Evolutionary conservation across 768 basidiomycete species (phyloP), one percentile per base, ranked within the genome.

Genomic region (Lentinula aciculospora): DNA sequence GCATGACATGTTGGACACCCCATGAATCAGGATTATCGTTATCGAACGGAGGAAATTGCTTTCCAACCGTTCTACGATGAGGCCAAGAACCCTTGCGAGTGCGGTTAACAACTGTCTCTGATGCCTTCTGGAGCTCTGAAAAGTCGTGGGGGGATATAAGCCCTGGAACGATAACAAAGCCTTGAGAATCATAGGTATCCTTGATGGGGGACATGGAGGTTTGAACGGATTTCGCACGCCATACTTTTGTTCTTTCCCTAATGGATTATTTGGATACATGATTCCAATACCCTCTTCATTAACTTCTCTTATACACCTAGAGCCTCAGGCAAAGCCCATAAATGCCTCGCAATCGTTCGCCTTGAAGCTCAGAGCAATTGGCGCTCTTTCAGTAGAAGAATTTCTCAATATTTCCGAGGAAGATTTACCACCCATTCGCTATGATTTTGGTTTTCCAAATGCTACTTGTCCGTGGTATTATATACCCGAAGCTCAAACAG

Each of bases 1-100:
- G 89, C 90, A 92, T 91, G 45, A 88, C 68, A 60, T 91, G 88
- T 62, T 91, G 89, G 1, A 90, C 82, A 1, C 89, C 90, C 89
- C 89, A 91, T 0, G 85, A 81, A 68, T 92, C 89, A 1, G 82
- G 79, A 53, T 81, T 69, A 15, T 72, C 73, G 31, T 78, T 69
- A 53, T 78, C 83, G 62, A 77, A 91, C 0, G 89, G 89, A 3
- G 89, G 88, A 60, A 91, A 92, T 67, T 89, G 87, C 60, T 84
- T 86, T 1, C 90, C 89, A 17, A 92, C 86, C 0, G 82, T 84
- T 34, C 89, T 80, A 3, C 87, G 75, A 62, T 85, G 76, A 0
- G 80, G 72, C 89, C 89, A 92, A 2, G 66, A 59, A 1, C 87
- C 87, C 0, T 72, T 53, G 4, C 89, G 82, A 0, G 88, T 86